A percentile compares a stretch with the other conserved stretches of the same genome.
Conservation (phyloP, 2,329 filamentous ascomycete genomes). For the Aaosphaeria arxii region DNA sequence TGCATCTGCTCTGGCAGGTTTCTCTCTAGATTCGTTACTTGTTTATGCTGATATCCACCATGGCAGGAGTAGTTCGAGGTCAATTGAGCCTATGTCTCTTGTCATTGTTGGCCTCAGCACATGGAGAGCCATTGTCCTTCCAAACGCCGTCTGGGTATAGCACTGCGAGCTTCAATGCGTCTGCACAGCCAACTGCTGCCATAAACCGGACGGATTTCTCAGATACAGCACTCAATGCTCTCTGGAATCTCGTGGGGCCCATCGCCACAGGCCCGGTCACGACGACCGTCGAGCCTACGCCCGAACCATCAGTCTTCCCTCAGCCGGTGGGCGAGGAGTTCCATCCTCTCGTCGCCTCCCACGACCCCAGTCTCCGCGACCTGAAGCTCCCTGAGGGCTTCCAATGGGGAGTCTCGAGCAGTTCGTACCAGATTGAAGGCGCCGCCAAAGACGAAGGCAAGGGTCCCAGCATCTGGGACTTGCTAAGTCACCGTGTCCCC, state of each 20-base stretch:
- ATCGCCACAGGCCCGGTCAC: slow-evolving; percentile 42
- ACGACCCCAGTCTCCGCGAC: slow-evolving; percentile 27
- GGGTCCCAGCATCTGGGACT: slow-evolving; percentile 44
- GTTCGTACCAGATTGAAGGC: slow-evolving; percentile 44
- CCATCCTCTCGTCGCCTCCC: slow-evolving; percentile 42
- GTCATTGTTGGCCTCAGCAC: too few relatives aligned
- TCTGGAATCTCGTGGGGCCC: slow-evolving; percentile 47
- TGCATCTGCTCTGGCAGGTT: too few relatives aligned
- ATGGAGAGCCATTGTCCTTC: slow-evolving; percentile 23
- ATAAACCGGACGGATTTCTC: slow-evolving; percentile 45
- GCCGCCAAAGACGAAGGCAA: slow-evolving; percentile 43
- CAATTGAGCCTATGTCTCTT: too few relatives aligned
- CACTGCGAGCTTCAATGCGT: slow-evolving; percentile 40
- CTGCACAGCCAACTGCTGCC: slow-evolving; percentile 42
- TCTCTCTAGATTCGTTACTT: too few relatives aligned
- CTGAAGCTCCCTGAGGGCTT: slow-evolving; percentile 43
- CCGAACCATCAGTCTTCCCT: slow-evolving; percentile 40
- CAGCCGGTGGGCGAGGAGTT: slow-evolving; percentile 36
- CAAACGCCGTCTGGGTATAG: slow-evolving; percentile 32
- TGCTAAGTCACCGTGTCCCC: slow-evolving; percentile 41
- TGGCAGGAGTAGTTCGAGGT: too few relatives aligned
- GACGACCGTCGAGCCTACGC: slow-evolving; percentile 41
- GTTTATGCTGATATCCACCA: too few relatives aligned
- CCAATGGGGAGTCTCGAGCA: slow-evolving; percentile 42
- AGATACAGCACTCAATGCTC: slow-evolving; percentile 44